Evolutionary conservation across 257 asterid genomes (phyloP).

Genomic region (Solanum peruvianum): DNA sequence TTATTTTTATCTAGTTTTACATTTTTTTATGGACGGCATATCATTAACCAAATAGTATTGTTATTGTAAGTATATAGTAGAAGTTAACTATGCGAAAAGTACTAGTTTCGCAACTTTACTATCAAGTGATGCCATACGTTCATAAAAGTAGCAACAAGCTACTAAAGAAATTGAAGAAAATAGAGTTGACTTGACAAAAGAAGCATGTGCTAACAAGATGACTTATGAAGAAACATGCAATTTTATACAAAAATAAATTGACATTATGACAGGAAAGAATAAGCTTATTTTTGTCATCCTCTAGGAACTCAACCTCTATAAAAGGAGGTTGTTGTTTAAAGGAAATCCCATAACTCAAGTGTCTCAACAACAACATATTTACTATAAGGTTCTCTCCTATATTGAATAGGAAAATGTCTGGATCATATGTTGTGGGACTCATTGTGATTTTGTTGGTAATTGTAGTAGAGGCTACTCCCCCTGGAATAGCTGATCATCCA

Average conservation of each 20-base stretch:
- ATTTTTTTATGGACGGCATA: neutral
- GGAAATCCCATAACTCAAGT: neutral
- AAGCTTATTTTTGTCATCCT: neutral
- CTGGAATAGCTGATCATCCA: neutral
- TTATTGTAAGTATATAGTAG: neutral
- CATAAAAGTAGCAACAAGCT: neutral
- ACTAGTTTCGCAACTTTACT: neutral
- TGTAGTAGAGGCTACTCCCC: constrained; percentile 11
- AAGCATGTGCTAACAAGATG: neutral
- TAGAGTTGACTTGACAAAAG: neutral
- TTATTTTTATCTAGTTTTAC: too few species aligned
- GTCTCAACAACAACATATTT: neutral
- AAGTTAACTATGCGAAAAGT: neutral
- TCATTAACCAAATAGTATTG: neutral
- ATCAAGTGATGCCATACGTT: neutral
- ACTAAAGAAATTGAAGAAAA: neutral
- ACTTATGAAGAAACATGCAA: neutral
- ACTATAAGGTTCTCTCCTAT: neutral
- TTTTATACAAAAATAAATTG: neutral
- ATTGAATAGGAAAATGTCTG: neutral
- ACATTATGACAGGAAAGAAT: neutral
- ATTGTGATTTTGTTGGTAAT: neutral
- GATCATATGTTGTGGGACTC: neutral
- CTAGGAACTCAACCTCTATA: neutral
- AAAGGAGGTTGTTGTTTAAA: neutral